Evolutionary conservation across 768 basidiomycete genomes (phyloP).

Genomic region (Filobasidium wieringae): DNA sequence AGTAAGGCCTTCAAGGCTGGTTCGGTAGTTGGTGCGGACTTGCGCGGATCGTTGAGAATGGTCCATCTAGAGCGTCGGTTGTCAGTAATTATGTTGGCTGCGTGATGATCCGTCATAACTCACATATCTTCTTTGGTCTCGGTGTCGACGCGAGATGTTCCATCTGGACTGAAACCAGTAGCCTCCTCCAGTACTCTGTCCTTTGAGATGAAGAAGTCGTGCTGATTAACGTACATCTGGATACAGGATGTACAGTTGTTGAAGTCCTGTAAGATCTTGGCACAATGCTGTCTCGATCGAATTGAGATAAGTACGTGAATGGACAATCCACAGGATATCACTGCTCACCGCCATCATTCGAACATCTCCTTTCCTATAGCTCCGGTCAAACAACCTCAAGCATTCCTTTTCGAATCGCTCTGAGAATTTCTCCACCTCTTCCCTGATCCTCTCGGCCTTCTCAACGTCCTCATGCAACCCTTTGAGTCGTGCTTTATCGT

Average conservation of each 20-base stretch:
- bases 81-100: neutral
- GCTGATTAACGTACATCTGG: conserved; percentile 97
- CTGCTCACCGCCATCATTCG: conserved; percentile 90
- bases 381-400: conserved; percentile 86
- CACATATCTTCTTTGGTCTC: conserved; percentile 5
- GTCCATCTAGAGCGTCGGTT: conserved; percentile 54
- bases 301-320: neutral
- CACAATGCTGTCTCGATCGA: conserved; percentile 62
- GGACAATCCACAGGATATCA: no score
- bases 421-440: conserved; percentile 90
- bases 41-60: conserved; percentile 64
- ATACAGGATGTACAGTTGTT: conserved; percentile 95
- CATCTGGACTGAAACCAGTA: conserved; percentile 21
- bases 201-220: conserved; percentile 87
- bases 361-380: conserved; percentile 91
- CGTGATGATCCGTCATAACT: neutral
- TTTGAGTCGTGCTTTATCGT: conserved; percentile 45
- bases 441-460: conserved; percentile 61
- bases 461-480: conserved; percentile 57
- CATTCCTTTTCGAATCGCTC: conserved; percentile 99
- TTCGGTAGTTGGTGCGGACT: conserved; percentile 63
- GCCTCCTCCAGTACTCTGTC: conserved; percentile 57
- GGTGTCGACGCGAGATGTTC: conserved; percentile 41
- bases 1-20: conserved; percentile 68
- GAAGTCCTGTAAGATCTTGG: conserved; percentile 90